Evolutionary conservation across 306 rosid genomes (phyloP), one percentile per base, ranked within the genome.

Genomic region (Cucumis melo): DNA sequence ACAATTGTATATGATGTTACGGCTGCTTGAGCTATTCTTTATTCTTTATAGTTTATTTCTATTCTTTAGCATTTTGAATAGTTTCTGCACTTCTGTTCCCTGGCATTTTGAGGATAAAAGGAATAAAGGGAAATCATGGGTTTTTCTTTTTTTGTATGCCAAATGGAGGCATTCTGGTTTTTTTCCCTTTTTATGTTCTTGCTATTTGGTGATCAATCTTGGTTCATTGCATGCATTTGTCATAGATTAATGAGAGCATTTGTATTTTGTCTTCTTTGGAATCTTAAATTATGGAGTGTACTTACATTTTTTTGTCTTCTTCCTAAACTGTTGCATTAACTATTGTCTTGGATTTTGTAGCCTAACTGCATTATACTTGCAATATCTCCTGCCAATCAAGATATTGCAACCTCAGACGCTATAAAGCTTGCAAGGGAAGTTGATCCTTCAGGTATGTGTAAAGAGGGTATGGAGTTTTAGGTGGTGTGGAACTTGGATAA

Each of bases 371-470:
- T 93, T 81, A 92, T 93, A 78, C 83, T 93, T 82, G 98, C 98
- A 39, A 93, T 93, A 68, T 89, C 96, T 79, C 98, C 98, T 57
- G 98, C 98, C 78, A 92, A 92, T 81, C 98, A 92, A 90, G 98
- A 92, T 92, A 91, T 93, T 85, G 98, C 98, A 24, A 93, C 98
- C 41, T 93, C 98, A 46, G 96, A 93, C 81, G 98, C 98, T 42
- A 93, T 93, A 76, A 93, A 91, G 83, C 90, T 93, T 75, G 95
- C 96, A 79, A 89, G 82, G 82, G 98, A 93, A 88, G 98, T 93
- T 59, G 98, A 93, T 80, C 96, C 94, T 48, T 80, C 98, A 82
- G 96, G 96, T 89, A 78, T 17, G 19, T 50, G 68, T 78, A 72
- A 57, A 54, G 34, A 50, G 39, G 54, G 24, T 41, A 54, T 20